A percentile compares a stretch with the other conserved stretches of the same genome.
Conservation (phyloP, 2,329 filamentous ascomycete genomes). For the Verticillium dahliae region DNA sequence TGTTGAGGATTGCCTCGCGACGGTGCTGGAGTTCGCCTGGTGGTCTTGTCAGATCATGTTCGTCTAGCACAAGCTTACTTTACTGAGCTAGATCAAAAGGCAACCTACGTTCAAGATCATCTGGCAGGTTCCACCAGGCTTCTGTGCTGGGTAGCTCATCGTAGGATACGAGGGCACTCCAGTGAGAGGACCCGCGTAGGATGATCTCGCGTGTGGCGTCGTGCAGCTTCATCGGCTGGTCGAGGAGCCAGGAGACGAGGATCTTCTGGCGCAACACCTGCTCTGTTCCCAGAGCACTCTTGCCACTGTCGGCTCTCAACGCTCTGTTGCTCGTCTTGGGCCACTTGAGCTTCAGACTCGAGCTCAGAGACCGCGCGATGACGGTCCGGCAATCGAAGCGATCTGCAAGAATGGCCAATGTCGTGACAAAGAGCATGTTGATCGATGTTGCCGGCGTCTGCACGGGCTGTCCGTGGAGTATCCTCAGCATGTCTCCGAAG, state of each 20-base stretch:
- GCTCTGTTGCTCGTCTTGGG: slow-evolving; percentile 34
- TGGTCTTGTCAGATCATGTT: neutral
- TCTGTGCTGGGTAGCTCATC: slow-evolving; percentile 25
- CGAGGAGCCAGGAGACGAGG: slow-evolving; percentile 58
- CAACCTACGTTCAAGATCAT: slow-evolving; percentile 55
- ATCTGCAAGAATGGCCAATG: slow-evolving; percentile 65
- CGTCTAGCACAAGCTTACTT: neutral
- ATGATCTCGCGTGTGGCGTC: slow-evolving; percentile 60
- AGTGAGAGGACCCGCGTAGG: slow-evolving; percentile 54
- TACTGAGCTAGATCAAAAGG: neutral
- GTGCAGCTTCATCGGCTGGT: slow-evolving; percentile 54
- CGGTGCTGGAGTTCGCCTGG: slow-evolving; percentile 60
- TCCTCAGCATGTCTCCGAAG: slow-evolving; percentile 61
- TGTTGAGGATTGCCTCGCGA: slow-evolving; percentile 60
- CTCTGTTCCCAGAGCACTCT: slow-evolving; percentile 43
- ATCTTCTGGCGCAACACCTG: slow-evolving; percentile 64
- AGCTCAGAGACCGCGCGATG: slow-evolving; percentile 47
- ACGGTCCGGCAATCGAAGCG: slow-evolving; percentile 59
- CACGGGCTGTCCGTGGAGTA: slow-evolving; percentile 53
- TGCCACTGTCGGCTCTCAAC: slow-evolving; percentile 25
- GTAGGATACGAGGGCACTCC: slow-evolving; percentile 35
- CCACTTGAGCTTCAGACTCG: slow-evolving; percentile 47
- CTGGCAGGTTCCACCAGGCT: slow-evolving; percentile 68
- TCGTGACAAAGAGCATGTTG: slow-evolving; percentile 57
- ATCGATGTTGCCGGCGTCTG: slow-evolving; percentile 25